phyloP scores from a whole-genome alignment of 2,329 filamentous ascomycete species.

The Cladosporium colombiae region DNA sequence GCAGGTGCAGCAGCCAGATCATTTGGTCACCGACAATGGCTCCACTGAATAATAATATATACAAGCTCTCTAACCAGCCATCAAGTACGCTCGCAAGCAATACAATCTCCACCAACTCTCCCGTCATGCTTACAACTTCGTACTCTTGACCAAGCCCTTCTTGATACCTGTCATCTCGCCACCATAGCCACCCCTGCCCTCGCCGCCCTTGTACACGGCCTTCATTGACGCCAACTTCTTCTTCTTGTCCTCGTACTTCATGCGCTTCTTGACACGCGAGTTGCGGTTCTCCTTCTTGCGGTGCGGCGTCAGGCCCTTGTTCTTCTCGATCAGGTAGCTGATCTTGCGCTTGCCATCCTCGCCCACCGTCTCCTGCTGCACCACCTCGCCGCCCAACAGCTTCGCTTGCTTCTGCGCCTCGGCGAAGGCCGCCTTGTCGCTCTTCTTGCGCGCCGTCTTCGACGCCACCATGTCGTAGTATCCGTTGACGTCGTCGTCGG shows the following conservation, averaged over 20 bases:
- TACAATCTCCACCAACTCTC: neutral
- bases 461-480: constrained; percentile 90
- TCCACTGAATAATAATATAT: neutral
- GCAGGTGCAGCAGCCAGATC: neutral
- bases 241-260: constrained; percentile 93
- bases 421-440: constrained; percentile 69
- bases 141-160: constrained; percentile 86
- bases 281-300: constrained; percentile 94
- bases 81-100: neutral
- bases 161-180: constrained; percentile 97
- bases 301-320: constrained; percentile 88
- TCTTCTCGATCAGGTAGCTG: constrained; percentile 92
- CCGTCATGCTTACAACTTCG: constrained; percentile 82
- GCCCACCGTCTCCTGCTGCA: constrained; percentile 69
- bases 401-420: constrained; percentile 58
- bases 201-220: constrained; percentile 80
- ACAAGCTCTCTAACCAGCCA: neutral
- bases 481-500: constrained; percentile 59
- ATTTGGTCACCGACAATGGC: neutral
- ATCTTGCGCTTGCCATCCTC: constrained; percentile 89
- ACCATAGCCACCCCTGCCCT: constrained; percentile 80
- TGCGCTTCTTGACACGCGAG: constrained; percentile 95
- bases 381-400: constrained; percentile 60
- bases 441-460: constrained; percentile 65
- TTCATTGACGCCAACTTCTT: constrained; percentile 93